Evolutionary conservation across 768 basidiomycete species (phyloP).

Genomic region (Psilocybe sp.): DNA sequence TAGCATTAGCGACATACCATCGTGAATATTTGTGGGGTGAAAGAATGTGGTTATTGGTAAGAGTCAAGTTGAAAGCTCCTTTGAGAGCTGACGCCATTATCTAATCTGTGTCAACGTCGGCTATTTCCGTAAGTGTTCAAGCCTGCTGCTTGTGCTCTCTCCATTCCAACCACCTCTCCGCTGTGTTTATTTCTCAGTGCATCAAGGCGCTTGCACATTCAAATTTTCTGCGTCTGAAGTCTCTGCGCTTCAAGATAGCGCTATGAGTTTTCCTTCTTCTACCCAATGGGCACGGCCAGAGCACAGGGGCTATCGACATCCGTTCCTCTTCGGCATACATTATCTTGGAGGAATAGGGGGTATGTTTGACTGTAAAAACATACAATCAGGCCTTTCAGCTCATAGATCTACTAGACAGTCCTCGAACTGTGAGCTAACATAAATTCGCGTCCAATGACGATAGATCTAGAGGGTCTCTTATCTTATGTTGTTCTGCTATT

Average conservation of each 20-base stretch:
- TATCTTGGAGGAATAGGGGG: conserved; percentile 47
- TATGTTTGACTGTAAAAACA: conserved; percentile 11
- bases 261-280: background rate
- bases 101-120: background rate
- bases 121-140: background rate
- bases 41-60: too few species aligned
- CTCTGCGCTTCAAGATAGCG: background rate
- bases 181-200: background rate
- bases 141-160: background rate
- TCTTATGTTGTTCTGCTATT: background rate
- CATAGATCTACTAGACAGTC: conserved; percentile 31
- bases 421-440: conserved; percentile 41
- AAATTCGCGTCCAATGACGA: background rate
- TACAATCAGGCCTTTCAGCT: background rate
- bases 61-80: too few species aligned
- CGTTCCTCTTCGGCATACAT: conserved; percentile 43
- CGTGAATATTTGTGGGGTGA: too few species aligned
- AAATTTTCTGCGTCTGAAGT: background rate
- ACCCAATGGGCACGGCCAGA: conserved; percentile 12
- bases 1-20: background rate
- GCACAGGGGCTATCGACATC: conserved; percentile 44
- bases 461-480: background rate
- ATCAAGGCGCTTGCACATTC: background rate
- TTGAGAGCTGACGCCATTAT: background rate
- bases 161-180: background rate